These are phyloP conservation scores for Sporobolomyces pararoseus DNA, from an alignment of 768 basidiomycete species.

Conservation along the genomic window DNA sequence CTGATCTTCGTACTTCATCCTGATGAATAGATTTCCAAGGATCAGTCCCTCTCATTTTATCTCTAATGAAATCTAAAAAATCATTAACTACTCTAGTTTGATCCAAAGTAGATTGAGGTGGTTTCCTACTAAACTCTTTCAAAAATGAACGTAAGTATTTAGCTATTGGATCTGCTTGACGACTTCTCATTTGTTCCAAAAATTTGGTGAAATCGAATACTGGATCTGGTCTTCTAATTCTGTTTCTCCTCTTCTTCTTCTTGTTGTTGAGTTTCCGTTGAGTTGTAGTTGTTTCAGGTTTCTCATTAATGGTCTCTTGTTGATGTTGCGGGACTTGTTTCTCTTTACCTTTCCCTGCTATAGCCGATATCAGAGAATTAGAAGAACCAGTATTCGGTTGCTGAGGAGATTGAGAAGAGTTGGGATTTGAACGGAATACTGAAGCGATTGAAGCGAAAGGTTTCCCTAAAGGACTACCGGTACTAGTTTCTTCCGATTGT, in stretches of 20 bases:
- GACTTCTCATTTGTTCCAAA: slow-evolving; percentile 86
- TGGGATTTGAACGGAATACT: slow-evolving; percentile 32
- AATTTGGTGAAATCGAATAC: slow-evolving; percentile 90
- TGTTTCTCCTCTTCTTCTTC: background rate
- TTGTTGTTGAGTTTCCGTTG: background rate
- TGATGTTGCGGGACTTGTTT: background rate
- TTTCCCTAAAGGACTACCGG: slow-evolving; percentile 13
- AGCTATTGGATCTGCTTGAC: slow-evolving; percentile 82
- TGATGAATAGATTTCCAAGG: slow-evolving; percentile 49
- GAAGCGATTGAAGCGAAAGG: slow-evolving; percentile 40
- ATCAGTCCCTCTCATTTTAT: slow-evolving; percentile 78
- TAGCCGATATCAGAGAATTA: background rate
- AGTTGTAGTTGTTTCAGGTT: too few species aligned
- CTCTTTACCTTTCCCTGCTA: slow-evolving; percentile 25
- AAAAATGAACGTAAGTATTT: slow-evolving; percentile 96
- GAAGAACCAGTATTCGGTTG: background rate
- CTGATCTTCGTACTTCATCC: slow-evolving; percentile 3
- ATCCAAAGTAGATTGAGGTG: slow-evolving; percentile 60
- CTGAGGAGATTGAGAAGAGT: background rate
- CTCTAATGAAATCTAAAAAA: slow-evolving; percentile 85
- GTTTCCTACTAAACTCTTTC: slow-evolving; percentile 64
- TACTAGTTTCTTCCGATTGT: slow-evolving; percentile 1
- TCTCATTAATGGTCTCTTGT: background rate
- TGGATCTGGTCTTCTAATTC: slow-evolving; percentile 8
- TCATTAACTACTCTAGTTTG: slow-evolving; percentile 94